phyloP scores from a whole-genome alignment of 129 eudicot genomes.

The Artemisia argyi region DNA sequence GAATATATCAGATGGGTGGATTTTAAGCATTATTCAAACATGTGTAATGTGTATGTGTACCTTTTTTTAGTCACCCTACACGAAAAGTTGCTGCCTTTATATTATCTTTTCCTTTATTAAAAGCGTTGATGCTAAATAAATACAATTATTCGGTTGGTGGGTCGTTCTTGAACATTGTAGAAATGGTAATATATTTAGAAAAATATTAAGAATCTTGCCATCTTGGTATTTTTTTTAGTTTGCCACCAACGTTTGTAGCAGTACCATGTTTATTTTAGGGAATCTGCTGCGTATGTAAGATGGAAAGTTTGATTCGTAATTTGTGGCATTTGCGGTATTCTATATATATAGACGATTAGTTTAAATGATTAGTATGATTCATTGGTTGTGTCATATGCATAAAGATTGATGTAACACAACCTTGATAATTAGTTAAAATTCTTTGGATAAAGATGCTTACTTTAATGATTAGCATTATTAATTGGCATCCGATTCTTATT shows the following conservation, averaged over 20 bases:
- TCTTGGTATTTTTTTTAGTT: slow-evolving; percentile 20
- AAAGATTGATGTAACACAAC: too few species aligned
- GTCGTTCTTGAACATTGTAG: slow-evolving; percentile 27
- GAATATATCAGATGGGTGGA: slow-evolving; percentile 30
- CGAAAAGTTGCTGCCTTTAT: slow-evolving; percentile 34
- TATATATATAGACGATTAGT: too few species aligned
- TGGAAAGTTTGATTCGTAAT: too few species aligned
- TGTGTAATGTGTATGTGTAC: slow-evolving; percentile 20
- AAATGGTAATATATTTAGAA: slow-evolving; percentile 10
- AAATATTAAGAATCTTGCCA: slow-evolving; percentile 24
- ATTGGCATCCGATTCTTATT: slow-evolving; percentile 11
- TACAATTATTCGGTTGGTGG: slow-evolving; percentile 34
- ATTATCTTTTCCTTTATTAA: slow-evolving; percentile 24
- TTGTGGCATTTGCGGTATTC: too few species aligned
- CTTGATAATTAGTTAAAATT: too few species aligned
- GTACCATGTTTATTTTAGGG: slow-evolving; percentile 16
- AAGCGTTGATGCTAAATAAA: slow-evolving; percentile 29
- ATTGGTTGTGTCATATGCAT: neutral
- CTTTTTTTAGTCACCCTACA: slow-evolving; percentile 27
- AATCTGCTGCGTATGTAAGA: neutral
- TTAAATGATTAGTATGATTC: neutral
- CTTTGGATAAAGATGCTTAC: slow-evolving; percentile 1
- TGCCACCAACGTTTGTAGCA: slow-evolving; percentile 23
- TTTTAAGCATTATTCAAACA: slow-evolving; percentile 35
- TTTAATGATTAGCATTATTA: slow-evolving; percentile 8